phyloP scores from a whole-genome alignment of 306 rosid species.

The Quercus rubra region DNA sequence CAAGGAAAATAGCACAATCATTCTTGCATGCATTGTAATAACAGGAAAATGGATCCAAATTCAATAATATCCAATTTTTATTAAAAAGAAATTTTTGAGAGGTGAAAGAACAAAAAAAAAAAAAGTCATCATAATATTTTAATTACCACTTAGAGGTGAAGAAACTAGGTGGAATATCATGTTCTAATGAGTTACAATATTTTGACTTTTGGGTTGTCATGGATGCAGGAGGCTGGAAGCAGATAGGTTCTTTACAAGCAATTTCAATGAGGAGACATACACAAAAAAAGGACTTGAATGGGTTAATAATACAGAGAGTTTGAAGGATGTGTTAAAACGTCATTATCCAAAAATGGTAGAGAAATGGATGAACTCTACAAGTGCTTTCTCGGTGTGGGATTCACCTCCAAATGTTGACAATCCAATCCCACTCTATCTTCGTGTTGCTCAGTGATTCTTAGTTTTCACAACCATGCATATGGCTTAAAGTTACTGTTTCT shows the following conservation, averaged over 20 bases:
- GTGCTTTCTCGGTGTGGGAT: conserved; percentile 72
- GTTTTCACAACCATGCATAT: background rate
- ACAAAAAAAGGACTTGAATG: conserved; percentile 50
- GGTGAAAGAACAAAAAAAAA: no score
- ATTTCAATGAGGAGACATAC: conserved; percentile 48
- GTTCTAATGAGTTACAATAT: no score
- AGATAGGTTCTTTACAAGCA: conserved; percentile 57
- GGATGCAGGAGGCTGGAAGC: conserved; percentile 55
- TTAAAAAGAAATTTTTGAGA: no score
- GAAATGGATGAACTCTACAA: conserved; percentile 53
- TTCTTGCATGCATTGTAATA: background rate
- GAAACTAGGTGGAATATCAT: no score
- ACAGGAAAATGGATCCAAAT: no score
- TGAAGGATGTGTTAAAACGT: conserved; percentile 54
- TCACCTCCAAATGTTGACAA: conserved; percentile 25
- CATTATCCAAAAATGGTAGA: conserved; percentile 51
- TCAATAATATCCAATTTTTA: no score
- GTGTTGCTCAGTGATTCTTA: conserved; percentile 21
- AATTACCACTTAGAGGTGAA: no score
- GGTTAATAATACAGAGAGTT: conserved; percentile 54
- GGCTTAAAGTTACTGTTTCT: no score
- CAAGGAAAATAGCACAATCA: background rate
- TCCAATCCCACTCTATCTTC: conserved; percentile 43
- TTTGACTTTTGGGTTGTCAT: background rate
- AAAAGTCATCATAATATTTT: no score